Conservation (phyloP, 139 green algal genomes). For the Spirogloea muscicola region DNA sequence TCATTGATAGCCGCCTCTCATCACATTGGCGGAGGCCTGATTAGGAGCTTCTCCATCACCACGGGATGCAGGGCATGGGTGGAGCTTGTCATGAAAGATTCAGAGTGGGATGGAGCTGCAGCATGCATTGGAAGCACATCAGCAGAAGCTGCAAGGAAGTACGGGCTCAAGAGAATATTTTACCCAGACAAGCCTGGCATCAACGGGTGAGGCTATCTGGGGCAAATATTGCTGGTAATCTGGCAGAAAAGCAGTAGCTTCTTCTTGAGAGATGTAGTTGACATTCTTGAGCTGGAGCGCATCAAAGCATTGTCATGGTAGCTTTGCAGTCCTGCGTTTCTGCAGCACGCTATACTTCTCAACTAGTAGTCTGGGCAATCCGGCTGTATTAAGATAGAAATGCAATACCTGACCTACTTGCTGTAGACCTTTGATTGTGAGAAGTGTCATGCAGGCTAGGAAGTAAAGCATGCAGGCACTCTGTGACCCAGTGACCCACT, state of each 20-base stretch:
- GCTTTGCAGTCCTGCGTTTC: not conserved
- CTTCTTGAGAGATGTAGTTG: no score
- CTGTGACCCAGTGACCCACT: not conserved
- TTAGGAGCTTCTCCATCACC: not conserved
- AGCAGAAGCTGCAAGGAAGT: slow-evolving; percentile 31
- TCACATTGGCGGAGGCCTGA: not conserved
- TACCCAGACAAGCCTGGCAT: slow-evolving; percentile 45
- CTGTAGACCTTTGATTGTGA: not conserved
- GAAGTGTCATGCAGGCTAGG: not conserved
- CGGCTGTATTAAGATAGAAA: no score
- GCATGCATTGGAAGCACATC: slow-evolving; percentile 46
- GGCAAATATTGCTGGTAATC: no score
- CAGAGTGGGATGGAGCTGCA: slow-evolving; percentile 22
- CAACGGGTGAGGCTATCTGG: slow-evolving; percentile 14
- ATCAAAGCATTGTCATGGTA: not conserved
- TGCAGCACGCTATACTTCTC: not conserved
- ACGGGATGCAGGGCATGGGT: slow-evolving; percentile 30
- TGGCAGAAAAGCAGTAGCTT: no score
- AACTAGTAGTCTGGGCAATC: no score
- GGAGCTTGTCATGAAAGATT: slow-evolving; percentile 19
- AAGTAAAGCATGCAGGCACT: not conserved
- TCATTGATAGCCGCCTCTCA: not conserved
- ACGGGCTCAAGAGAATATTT: slow-evolving; percentile 21
- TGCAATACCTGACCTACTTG: not conserved
- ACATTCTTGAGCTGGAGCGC: no score